A percentile compares a stretch with the other conserved stretches of the same genome.
Evolutionary conservation across 208 protist species (phyloP).

Genomic region (Trypanosoma congolense): DNA sequence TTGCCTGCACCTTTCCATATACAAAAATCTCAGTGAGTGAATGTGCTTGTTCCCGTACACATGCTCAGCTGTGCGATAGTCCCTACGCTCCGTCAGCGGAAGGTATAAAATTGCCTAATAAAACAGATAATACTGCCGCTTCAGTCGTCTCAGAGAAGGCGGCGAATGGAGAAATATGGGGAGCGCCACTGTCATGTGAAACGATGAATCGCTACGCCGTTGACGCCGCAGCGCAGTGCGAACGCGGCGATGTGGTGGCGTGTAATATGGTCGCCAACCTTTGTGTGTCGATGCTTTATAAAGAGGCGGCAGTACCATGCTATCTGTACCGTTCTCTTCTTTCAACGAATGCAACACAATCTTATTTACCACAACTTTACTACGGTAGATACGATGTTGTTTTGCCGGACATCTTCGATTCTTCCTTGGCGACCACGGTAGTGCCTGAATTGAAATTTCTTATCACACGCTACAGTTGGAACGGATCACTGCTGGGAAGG

Average conservation of each 20-base stretch:
- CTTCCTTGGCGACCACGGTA: slow-evolving; percentile 4
- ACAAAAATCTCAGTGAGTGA: slow-evolving; percentile 3
- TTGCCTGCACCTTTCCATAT: slow-evolving; percentile 39
- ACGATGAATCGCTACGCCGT: slow-evolving; percentile 27
- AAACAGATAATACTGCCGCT: slow-evolving; percentile 11
- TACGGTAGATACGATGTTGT: slow-evolving; percentile 40
- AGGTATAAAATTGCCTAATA: slow-evolving; percentile 25
- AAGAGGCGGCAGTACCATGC: slow-evolving; percentile 40
- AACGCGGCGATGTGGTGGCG: slow-evolving; percentile 31
- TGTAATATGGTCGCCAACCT: slow-evolving; percentile 74
- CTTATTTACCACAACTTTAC: slow-evolving; percentile 55
- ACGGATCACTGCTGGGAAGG: slow-evolving; percentile 53
- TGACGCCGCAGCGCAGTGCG: slow-evolving; percentile 44
- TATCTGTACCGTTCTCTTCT: slow-evolving; percentile 48
- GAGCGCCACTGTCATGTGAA: slow-evolving; percentile 12
- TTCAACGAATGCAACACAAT: not conserved
- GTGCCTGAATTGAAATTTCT: slow-evolving; percentile 44
- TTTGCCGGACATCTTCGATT: slow-evolving; percentile 1
- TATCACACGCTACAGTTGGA: slow-evolving; percentile 43
- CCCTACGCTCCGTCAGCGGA: slow-evolving; percentile 35
- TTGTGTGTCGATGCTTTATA: slow-evolving; percentile 67
- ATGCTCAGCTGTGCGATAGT: slow-evolving; percentile 46
- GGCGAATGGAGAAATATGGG: slow-evolving; percentile 29
- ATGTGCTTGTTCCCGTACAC: slow-evolving; percentile 37
- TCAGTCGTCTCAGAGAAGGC: slow-evolving; percentile 36